A percentile compares a stretch with the other conserved stretches of the same genome.
Conservation (phyloP, 495 filamentous ascomycete genomes). For the Talaromyces stipitatus region DNA sequence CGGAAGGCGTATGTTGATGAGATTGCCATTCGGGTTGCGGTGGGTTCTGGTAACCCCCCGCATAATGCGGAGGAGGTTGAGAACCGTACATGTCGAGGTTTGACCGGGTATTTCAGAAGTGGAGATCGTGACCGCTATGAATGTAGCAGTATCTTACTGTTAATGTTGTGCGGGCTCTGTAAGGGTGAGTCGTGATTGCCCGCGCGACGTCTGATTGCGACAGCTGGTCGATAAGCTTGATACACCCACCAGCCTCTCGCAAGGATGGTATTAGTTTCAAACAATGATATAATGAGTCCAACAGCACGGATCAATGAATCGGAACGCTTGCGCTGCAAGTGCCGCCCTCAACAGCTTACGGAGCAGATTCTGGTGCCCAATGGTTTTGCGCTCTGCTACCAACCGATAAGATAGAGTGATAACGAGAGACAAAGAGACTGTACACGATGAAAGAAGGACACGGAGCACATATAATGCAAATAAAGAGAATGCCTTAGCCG, state of each 20-base stretch:
- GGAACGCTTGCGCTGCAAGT: neutral
- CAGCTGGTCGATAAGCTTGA: too few species aligned
- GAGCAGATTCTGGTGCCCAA: neutral
- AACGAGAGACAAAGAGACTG: neutral
- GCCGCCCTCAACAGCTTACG: neutral
- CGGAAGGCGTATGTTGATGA: constrained; percentile 18
- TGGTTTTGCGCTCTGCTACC: neutral
- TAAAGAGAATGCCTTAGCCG: neutral
- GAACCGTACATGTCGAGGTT: constrained; percentile 9
- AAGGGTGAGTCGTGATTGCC: neutral
- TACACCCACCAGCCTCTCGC: too few species aligned
- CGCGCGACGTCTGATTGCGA: neutral
- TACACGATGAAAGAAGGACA: neutral
- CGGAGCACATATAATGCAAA: neutral
- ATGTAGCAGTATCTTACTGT: neutral
- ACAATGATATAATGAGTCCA: neutral
- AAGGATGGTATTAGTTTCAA: neutral
- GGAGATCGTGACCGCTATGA: neutral
- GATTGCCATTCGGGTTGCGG: constrained; percentile 40
- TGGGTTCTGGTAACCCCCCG: constrained; percentile 15
- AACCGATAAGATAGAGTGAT: neutral
- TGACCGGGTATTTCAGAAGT: neutral
- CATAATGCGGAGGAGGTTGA: constrained; percentile 14
- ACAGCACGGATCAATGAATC: neutral
- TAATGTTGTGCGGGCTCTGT: too few species aligned